Percentiles rank a stretch among this genome's conserved stretches.
These are phyloP conservation scores for Calvatia gigantea DNA, from an alignment of 768 basidiomycete species.

Conservation along the genomic window DNA sequence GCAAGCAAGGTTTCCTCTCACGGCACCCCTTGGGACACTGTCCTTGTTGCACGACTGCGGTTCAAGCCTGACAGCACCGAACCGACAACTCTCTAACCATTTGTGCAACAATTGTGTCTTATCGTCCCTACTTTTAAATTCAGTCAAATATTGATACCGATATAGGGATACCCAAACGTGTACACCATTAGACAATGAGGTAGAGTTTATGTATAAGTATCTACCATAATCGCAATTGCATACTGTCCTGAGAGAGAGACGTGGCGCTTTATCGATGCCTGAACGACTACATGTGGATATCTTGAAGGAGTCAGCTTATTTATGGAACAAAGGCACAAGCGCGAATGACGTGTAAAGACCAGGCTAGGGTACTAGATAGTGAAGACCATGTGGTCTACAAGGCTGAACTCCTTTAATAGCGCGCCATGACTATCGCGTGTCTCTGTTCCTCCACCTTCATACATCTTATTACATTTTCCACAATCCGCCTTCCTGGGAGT, in stretches of 20 bases:
- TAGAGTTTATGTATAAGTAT: background rate
- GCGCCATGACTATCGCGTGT: too few relatives aligned
- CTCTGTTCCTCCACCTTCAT: too few relatives aligned
- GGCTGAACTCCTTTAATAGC: too few relatives aligned
- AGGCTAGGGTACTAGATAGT: too few relatives aligned
- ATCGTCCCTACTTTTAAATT: background rate
- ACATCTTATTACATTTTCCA: too few relatives aligned
- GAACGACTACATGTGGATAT: too few relatives aligned
- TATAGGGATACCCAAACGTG: background rate
- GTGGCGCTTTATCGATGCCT: too few relatives aligned
- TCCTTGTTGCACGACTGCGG: conserved; percentile 60
- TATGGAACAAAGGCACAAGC: too few relatives aligned
- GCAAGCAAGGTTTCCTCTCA: conserved; percentile 24
- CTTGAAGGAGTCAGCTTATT: too few relatives aligned
- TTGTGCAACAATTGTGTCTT: background rate
- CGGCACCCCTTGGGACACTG: conserved; percentile 47
- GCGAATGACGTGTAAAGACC: too few relatives aligned
- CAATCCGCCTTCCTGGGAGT: too few relatives aligned
- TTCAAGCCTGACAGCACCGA: conserved; percentile 61
- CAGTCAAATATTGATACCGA: background rate
- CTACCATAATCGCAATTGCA: background rate
- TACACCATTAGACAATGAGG: background rate
- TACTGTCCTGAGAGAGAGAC: background rate
- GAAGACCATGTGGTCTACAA: too few relatives aligned
- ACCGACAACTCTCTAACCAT: conserved; percentile 37